Base-by-base conservation (phyloP, 306 rosid genomes). In the Citrullus amarus region DNA sequence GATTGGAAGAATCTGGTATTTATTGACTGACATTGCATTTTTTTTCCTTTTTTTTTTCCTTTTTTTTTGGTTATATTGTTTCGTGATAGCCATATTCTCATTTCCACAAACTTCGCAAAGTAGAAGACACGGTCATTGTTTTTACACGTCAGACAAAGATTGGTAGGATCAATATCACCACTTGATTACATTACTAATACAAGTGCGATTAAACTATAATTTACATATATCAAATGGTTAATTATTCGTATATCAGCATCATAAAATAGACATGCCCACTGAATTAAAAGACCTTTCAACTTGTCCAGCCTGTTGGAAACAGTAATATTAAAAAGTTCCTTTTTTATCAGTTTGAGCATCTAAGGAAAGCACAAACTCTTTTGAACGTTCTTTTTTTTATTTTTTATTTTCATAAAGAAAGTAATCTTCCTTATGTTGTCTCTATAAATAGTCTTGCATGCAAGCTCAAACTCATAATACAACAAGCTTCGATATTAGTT, bases 401-500 rank as follows among this genome's bases (percentile, higher is more conserved):
- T 25, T 25, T 25, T 25, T 25, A 25, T 25, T 25, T 25, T 22
- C 22, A 79, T 81, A 84, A 80, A 84, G 82, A 84, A 80, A 75
- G 59, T 67, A 78, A 48, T 79, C 83, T 82, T 75, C 73, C 66
- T 62, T 67, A 9, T 55, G 70, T 77, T 82, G 88, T 82, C 87
- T 83, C 92, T 92, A 96, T 96, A 96, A 95, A 96, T 96, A 96
- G 84, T 78, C 91, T 76, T 76, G 81, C 80, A 77, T 73, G 85
- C 84, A 81, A 80, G 65, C 93, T 83, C 86, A 78, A 80, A 74
- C 85, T 81, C 79, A 86, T 87, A 82, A 83, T 78, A 86, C 86
- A 85, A 67, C 57, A 82, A 83, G 83, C 81, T 85, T 84, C 70
- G 68, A 83, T 80, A 82, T 82, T 80, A 38, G 78, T 79, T 76